A percentile compares a stretch with the other conserved stretches of the same genome.
phyloP scores from a whole-genome alignment of 805 yeast genomes.

The Candida maris region DNA sequence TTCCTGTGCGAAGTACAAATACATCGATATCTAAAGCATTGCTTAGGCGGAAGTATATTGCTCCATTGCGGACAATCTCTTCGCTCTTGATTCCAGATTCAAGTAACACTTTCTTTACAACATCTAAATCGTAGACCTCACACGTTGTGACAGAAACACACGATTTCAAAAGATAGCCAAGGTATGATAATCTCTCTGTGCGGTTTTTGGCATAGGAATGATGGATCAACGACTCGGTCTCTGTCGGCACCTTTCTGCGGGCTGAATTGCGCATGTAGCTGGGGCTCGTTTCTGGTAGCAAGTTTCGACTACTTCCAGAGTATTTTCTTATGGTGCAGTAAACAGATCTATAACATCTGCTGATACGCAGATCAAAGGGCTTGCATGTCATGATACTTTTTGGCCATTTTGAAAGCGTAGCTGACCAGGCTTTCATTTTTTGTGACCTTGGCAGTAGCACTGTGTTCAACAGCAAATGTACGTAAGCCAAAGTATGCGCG shows the following conservation, averaged over 20 bases:
- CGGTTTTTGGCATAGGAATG: constrained; percentile 13
- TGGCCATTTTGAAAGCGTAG: too few species aligned
- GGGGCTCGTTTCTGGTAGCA: too few species aligned
- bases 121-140: constrained; percentile 61
- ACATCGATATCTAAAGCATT: constrained; percentile 43
- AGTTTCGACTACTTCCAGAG: too few species aligned
- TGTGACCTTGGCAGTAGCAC: too few species aligned
- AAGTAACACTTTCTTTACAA: constrained; percentile 38
- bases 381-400: too few species aligned
- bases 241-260: constrained; percentile 12
- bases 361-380: too few species aligned
- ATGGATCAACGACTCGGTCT: constrained; percentile 14
- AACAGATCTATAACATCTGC: too few species aligned
- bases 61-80: constrained; percentile 48
- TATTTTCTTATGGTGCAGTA: too few species aligned
- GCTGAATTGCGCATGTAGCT: too few species aligned
- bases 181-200: constrained; percentile 5
- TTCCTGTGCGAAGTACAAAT: constrained; percentile 70
- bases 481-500: too few species aligned
- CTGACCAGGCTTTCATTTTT: too few species aligned
- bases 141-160: constrained; percentile 72
- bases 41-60: constrained; percentile 48
- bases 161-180: constrained; percentile 25
- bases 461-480: too few species aligned
- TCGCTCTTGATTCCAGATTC: constrained; percentile 33